These are phyloP conservation scores for Codiaeum variegatum DNA, from an alignment of 441 rosid genomes.

Conservation along the genomic window DNA sequence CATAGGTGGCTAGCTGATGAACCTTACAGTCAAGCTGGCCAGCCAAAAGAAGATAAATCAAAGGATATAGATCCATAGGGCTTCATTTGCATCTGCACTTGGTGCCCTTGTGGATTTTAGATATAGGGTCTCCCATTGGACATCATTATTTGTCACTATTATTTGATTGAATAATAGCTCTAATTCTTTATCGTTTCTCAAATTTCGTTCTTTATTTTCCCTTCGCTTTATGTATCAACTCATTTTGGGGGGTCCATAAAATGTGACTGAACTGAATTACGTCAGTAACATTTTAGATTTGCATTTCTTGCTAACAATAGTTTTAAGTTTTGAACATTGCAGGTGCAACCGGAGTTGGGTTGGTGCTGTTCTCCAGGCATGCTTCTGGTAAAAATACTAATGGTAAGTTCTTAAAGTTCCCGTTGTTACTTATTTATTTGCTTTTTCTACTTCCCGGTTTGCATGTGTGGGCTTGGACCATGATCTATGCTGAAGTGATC, in stretches of 20 bases:
- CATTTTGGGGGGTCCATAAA: not conserved
- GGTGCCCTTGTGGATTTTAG: conserved; percentile 24
- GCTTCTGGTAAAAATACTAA: not conserved
- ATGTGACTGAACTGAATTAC: not conserved
- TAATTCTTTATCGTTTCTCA: conserved; percentile 5
- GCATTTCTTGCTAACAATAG: conserved; percentile 12
- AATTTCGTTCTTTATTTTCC: not conserved
- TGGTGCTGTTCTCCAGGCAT: not conserved
- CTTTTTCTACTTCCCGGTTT: not conserved
- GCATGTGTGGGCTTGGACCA: not conserved
- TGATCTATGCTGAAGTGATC: not conserved
- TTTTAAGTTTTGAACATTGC: conserved; percentile 31
- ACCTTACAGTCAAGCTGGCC: conserved; percentile 28
- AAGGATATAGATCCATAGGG: conserved; percentile 33
- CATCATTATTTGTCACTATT: conserved; percentile 8
- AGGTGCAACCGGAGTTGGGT: conserved; percentile 23
- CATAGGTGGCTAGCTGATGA: conserved; percentile 43
- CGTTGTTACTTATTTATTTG: not conserved
- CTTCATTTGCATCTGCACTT: conserved; percentile 18
- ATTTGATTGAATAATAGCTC: conserved; percentile 24
- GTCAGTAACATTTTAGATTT: conserved; percentile 13
- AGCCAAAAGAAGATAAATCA: conserved; percentile 26
- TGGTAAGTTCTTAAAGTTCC: conserved; percentile 16
- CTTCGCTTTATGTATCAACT: not conserved
- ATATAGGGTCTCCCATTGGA: conserved; percentile 20